A percentile compares a stretch with the other conserved stretches of the same genome.
Conservation (phyloP, 2,329 filamentous ascomycete genomes). For the Hypoxylon sp. region DNA sequence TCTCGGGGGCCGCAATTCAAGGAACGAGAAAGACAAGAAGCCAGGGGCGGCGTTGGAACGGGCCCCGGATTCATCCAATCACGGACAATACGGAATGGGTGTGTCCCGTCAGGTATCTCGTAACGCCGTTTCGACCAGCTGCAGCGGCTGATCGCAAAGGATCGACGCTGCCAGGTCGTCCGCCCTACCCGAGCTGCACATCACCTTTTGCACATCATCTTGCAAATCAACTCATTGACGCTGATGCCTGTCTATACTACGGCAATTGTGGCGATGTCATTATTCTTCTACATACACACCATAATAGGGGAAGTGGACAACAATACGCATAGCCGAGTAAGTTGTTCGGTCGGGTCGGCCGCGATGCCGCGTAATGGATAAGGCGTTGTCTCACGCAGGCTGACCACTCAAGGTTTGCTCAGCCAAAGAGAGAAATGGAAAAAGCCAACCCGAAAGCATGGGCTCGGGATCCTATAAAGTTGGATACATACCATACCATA, state of each 20-base stretch:
- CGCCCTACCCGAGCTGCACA: conserved; percentile 33
- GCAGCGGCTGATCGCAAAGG: conserved; percentile 17
- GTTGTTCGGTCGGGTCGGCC: not conserved
- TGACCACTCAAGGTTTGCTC: conserved; percentile 18
- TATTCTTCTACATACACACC: conserved; percentile 9
- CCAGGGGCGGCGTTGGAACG: not conserved
- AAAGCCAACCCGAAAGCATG: conserved; percentile 10
- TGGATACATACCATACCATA: conserved; percentile 2
- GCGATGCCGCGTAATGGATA: conserved; percentile 29
- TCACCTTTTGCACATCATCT: conserved; percentile 29
- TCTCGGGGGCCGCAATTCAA: conserved; percentile 13
- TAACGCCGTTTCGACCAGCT: conserved; percentile 19
- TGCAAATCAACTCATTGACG: conserved; percentile 9
- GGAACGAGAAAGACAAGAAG: not conserved
- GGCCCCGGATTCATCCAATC: conserved; percentile 3
- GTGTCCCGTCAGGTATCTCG: not conserved
- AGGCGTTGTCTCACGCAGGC: conserved; percentile 11
- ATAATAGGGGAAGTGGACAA: not conserved
- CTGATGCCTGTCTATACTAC: conserved; percentile 8
- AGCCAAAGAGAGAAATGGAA: conserved; percentile 16
- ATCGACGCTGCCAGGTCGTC: conserved; percentile 35
- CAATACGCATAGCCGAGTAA: not conserved
- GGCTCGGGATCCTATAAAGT: conserved; percentile 13
- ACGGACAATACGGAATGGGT: conserved; percentile 19
- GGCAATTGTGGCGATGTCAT: not conserved